Base-by-base conservation (phyloP, 225 moss, liverwort and hornwort genomes). In the Sphagnum tenellum region DNA sequence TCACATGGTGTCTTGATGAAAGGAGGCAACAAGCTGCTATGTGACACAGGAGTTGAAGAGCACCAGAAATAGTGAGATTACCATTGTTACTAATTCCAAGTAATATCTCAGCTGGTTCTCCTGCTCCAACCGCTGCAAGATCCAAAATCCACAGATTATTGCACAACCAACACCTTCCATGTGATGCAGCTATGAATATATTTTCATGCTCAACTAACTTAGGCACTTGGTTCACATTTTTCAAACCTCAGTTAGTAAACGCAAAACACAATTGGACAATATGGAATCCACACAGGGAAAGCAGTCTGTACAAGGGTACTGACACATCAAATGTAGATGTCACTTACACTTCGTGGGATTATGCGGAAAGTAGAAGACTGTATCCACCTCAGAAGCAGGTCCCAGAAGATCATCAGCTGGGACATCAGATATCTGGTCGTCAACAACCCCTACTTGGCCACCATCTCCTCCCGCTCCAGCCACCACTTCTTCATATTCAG, bases 21-120 rank as follows among this genome's bases (percentile, higher is more conserved):
- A 59, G 4, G 0, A 2, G 48, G 46, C 44, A 60, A 2, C 48
- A 12, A 3, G 50, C 57, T 59, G 14, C 61, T 10, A 3, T 3
- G 45, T 3, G 29, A 57, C 14, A 29, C 29, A 29, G 29, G 29
- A 11, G 4, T 12, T 14, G 5, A 2, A 62, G 0, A 44, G 46
- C 9, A 46, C 44, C 12, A 45, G 55, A n/a, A 45, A 5, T 2
- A 10, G 2, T 12, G 47, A 49, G 13, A 77, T 63, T 73, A 96
- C 96, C 96, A 51, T 74, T 78, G 49, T 98, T 98, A 67, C 78
- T 89, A 58, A 98, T 81, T 56, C 90, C 89, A 6, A 98, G 74
- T 7, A 90, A 75, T 45, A 98, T 5, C 59, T 87, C 83, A 2
- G 88, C 75, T 9, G 84, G 77, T 64, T 90, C 90, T 72, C 96